These are phyloP conservation scores for Teratosphaeria epicoccoides DNA, from an alignment of 2,329 filamentous ascomycete species.

Conservation along the genomic window DNA sequence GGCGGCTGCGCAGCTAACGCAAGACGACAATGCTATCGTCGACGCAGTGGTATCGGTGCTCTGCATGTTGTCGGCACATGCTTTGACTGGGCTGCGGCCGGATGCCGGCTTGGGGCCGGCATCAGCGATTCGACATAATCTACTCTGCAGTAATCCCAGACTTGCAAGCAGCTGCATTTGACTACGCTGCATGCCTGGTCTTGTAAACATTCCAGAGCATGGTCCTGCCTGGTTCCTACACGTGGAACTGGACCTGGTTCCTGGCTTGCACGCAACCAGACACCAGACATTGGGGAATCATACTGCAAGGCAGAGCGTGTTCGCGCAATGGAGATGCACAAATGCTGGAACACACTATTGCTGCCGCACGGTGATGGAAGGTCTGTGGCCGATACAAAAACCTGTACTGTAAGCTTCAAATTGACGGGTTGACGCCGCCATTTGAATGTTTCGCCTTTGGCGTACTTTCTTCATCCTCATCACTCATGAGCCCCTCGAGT, in stretches of 20 bases:
- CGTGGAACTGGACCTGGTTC: neutral
- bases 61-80: neutral
- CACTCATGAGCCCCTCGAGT: conserved; percentile 77
- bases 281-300: too few relatives aligned
- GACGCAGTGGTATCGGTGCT: neutral
- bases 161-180: too few relatives aligned
- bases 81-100: neutral
- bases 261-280: neutral
- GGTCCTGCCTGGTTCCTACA: neutral
- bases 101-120: neutral
- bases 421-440: neutral
- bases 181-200: neutral
- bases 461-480: conserved; percentile 55
- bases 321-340: neutral
- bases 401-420: neutral
- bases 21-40: neutral
- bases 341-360: too few relatives aligned
- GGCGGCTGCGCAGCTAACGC: neutral
- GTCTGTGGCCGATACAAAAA: neutral
- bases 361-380: too few relatives aligned
- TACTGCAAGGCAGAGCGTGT: neutral
- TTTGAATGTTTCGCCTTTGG: neutral
- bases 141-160: too few relatives aligned
- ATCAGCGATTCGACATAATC: neutral
- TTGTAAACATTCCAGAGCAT: neutral